Conservation (phyloP, 2,329 filamentous ascomycete genomes). For the Orbilia javanica region DNA sequence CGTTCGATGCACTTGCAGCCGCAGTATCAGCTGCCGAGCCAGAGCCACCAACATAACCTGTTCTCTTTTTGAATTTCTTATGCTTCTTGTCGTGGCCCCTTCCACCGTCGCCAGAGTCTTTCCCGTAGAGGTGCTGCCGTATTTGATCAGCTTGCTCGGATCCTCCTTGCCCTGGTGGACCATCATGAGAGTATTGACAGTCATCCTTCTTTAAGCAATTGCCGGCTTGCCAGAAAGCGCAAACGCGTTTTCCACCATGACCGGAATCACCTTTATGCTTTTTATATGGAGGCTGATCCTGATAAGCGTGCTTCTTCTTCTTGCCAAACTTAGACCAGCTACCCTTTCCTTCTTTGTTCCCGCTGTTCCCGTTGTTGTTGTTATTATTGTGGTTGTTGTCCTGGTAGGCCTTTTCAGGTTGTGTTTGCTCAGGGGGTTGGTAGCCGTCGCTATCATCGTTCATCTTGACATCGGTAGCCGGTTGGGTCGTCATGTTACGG, state of each 20-base stretch:
- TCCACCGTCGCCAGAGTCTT: conserved; percentile 31
- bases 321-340: conserved; percentile 57
- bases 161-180: conserved; percentile 52
- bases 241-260: conserved; percentile 38
- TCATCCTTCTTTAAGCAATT: conserved; percentile 55
- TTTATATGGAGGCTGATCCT: conserved; percentile 52
- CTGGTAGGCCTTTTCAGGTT: conserved; percentile 38
- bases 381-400: conserved; percentile 28
- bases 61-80: conserved; percentile 53
- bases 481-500: not conserved
- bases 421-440: conserved; percentile 43
- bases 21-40: conserved; percentile 57
- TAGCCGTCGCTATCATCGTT: conserved; percentile 45
- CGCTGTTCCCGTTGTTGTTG: not conserved
- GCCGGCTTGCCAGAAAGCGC: conserved; percentile 57
- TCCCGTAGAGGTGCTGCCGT: conserved; percentile 52
- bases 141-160: conserved; percentile 56
- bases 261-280: conserved; percentile 44
- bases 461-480: conserved; percentile 41
- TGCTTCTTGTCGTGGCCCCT: conserved; percentile 52
- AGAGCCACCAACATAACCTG: conserved; percentile 37
- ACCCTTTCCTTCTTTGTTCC: conserved; percentile 47
- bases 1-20: conserved; percentile 55
- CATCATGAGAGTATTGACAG: conserved; percentile 57
- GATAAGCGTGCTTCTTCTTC: conserved; percentile 52